Percentiles rank a stretch among this genome's conserved stretches.
phyloP scores from a whole-genome alignment of 495 filamentous ascomycete genomes.

The Penicillium dipodomyicola region DNA sequence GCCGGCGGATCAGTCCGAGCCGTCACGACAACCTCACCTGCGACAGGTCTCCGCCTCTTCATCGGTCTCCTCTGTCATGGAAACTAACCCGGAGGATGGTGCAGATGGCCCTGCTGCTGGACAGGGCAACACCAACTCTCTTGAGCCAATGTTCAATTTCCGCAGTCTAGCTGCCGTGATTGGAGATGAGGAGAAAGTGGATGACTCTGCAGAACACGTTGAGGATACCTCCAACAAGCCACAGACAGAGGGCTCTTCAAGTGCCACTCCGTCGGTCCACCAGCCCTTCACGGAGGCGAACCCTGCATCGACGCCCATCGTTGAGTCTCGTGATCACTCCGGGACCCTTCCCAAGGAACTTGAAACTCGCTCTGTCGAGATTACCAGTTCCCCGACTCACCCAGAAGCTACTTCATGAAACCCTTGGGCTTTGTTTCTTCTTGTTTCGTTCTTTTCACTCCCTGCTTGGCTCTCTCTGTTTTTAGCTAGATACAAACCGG shows the following conservation, averaged over 20 bases:
- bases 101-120: slow-evolving; percentile 33
- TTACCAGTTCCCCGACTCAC: slow-evolving; percentile 26
- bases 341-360: slow-evolving; percentile 37
- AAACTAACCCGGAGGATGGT: slow-evolving; percentile 57
- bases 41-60: slow-evolving; percentile 82
- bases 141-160: slow-evolving; percentile 89
- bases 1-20: slow-evolving; percentile 29
- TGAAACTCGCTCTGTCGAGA: slow-evolving; percentile 42
- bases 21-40: slow-evolving; percentile 61
- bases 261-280: slow-evolving; percentile 19
- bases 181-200: slow-evolving; percentile 59
- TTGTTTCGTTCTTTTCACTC: slow-evolving; percentile 6
- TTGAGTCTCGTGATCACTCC: slow-evolving; percentile 17
- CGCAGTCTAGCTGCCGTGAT: slow-evolving; percentile 84
- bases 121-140: slow-evolving; percentile 52
- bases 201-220: slow-evolving; percentile 45
- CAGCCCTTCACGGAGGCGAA: slow-evolving; percentile 16
- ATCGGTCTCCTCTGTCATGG: slow-evolving; percentile 68
- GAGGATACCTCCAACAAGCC: slow-evolving; percentile 29
- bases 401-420: slow-evolving; percentile 33
- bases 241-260: slow-evolving; percentile 30
- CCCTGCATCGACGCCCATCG: slow-evolving; percentile 8
- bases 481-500: slow-evolving; percentile 9
- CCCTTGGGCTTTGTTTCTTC: neutral
- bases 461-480: slow-evolving; percentile 8